A percentile compares a stretch with the other conserved stretches of the same genome.
phyloP scores from a whole-genome alignment of 2,329 filamentous ascomycete species.

The Neophaeococcomyces aloes region DNA sequence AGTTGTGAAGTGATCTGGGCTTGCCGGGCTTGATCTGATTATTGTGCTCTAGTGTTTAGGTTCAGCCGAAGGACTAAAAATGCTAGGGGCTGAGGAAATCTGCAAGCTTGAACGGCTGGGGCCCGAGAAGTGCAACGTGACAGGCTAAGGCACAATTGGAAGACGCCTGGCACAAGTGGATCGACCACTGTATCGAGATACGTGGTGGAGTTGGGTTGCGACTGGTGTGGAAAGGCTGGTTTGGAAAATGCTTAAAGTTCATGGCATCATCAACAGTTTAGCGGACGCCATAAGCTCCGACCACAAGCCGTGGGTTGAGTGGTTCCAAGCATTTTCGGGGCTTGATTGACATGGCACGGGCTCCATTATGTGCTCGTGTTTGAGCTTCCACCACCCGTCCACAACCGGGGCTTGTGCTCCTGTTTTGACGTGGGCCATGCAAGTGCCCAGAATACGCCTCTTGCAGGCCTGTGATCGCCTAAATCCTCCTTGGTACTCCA shows the following conservation, averaged over 20 bases:
- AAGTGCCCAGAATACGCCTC: neutral
- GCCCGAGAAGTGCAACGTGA: neutral
- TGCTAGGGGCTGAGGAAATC: neutral
- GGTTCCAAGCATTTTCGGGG: constrained; percentile 6
- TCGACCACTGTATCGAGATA: neutral
- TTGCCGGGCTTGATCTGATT: constrained; percentile 4
- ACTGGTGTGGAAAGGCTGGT: neutral
- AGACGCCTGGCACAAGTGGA: neutral
- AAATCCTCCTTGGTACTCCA: neutral
- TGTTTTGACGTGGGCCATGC: neutral
- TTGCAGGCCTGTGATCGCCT: constrained; percentile 2
- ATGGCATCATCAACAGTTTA: constrained; percentile 8
- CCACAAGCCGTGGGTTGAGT: neutral
- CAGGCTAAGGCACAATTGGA: constrained; percentile 5
- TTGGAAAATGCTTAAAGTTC: neutral
- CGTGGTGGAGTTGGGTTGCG: neutral
- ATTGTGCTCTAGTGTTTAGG: neutral
- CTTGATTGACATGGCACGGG: constrained; percentile 3
- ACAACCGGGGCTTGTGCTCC: constrained; percentile 3
- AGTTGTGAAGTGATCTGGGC: neutral
- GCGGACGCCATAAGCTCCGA: constrained; percentile 1
- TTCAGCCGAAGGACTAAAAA: neutral
- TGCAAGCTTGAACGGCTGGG: neutral
- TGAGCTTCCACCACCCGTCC: constrained; percentile 1
- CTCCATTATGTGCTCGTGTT: constrained; percentile 4